Evolutionary conservation across 2,329 filamentous ascomycete species (phyloP).

Genomic region (Aplosporella prunicola): DNA sequence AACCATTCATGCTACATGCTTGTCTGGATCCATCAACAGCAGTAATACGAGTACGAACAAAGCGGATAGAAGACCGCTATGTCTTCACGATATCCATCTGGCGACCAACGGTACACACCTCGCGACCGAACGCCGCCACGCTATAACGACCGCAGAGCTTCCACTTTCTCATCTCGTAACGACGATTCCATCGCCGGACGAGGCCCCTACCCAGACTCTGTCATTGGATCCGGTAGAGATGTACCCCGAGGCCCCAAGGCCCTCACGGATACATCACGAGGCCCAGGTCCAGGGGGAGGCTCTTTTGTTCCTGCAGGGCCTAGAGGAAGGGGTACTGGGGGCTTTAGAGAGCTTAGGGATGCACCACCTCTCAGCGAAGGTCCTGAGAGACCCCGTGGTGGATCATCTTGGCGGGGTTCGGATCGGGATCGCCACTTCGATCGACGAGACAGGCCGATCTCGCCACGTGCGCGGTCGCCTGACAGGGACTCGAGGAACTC

Average conservation of each 20-base stretch:
- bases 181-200: constrained; percentile 23
- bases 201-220: constrained; percentile 21
- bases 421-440: constrained; percentile 38
- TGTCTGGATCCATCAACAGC: no score
- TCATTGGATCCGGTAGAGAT: constrained; percentile 38
- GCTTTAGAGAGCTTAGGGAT: constrained; percentile 44
- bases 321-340: constrained; percentile 54
- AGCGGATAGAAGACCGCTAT: no score
- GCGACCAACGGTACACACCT: constrained; percentile 21
- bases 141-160: constrained; percentile 62
- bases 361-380: constrained; percentile 51
- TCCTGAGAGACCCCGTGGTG: no score
- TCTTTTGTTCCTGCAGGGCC: constrained; percentile 35
- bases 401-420: constrained; percentile 44
- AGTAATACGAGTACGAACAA: no score
- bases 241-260: constrained; percentile 77
- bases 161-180: constrained; percentile 48
- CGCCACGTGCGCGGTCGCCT: constrained; percentile 56
- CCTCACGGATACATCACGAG: constrained; percentile 52
- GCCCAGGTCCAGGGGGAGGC: constrained; percentile 24
- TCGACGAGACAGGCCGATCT: constrained; percentile 51
- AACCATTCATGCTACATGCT: no score
- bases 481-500: constrained; percentile 49
- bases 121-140: constrained; percentile 40
- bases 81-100: constrained; percentile 13